phyloP scores from a whole-genome alignment of 257 asterid species.

The Petunia secreta region DNA sequence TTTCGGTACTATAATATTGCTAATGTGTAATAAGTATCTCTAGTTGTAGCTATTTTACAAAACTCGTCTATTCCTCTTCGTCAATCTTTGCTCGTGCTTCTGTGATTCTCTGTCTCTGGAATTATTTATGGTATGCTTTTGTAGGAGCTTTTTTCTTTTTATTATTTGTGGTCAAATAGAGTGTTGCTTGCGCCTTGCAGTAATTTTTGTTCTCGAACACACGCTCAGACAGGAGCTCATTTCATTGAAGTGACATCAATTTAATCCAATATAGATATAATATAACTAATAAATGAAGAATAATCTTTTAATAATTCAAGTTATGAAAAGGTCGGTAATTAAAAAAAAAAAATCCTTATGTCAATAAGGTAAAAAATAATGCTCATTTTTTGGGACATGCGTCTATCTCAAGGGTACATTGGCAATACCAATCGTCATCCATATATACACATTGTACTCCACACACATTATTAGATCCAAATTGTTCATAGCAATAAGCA shows the following conservation, averaged over 20 bases:
- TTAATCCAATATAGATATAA: neutral
- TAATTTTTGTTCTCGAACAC: neutral
- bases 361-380: neutral
- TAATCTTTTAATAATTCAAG: neutral
- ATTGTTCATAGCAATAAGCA: neutral
- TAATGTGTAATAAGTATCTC: too few species aligned
- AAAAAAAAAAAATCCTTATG: neutral
- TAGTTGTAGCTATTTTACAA: too few species aligned
- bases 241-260: neutral
- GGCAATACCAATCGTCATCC: neutral
- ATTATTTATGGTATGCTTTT: too few species aligned
- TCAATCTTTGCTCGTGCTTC: too few species aligned
- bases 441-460: neutral
- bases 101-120: too few species aligned
- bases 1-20: too few species aligned
- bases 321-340: neutral
- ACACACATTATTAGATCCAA: neutral
- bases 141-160: too few species aligned
- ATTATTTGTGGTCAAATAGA: too few species aligned
- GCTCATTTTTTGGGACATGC: neutral
- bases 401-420: neutral
- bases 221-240: neutral
- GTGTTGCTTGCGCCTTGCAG: neutral
- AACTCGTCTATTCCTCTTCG: too few species aligned
- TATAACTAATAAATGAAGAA: neutral